Conservation (phyloP, 2,329 filamentous ascomycete species). For the Neofusicoccum kwambonambiense region DNA sequence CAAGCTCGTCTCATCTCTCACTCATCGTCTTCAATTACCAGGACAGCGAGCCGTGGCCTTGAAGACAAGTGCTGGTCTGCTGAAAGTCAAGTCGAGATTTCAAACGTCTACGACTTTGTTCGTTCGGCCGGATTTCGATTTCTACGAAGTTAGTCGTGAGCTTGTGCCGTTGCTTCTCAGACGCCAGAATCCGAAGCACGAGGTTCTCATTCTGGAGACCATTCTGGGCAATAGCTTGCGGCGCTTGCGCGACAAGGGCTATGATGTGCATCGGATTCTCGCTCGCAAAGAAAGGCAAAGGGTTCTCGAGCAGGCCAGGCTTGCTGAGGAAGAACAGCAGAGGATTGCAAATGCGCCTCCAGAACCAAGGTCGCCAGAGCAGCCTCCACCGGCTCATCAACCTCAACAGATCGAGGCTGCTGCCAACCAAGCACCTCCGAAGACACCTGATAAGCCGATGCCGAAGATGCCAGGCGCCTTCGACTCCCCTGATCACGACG, state of each 20-base stretch:
- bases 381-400: conserved; percentile 33
- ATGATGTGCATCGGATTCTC: conserved; percentile 94
- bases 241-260: conserved; percentile 80
- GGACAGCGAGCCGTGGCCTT: conserved; percentile 11
- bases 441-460: conserved; percentile 26
- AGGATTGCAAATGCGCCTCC: conserved; percentile 24
- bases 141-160: conserved; percentile 89
- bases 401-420: conserved; percentile 5
- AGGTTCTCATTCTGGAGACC: conserved; percentile 86
- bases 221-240: conserved; percentile 82
- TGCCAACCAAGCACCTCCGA: conserved; percentile 1
- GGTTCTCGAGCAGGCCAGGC: conserved; percentile 58
- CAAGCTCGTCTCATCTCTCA: conserved; percentile 73
- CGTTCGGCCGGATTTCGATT: conserved; percentile 72
- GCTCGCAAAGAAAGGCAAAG: conserved; percentile 79
- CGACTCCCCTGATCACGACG: conserved; percentile 31
- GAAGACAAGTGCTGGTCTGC: conserved; percentile 54
- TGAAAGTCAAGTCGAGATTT: conserved; percentile 65
- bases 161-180: conserved; percentile 77
- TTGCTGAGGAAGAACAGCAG: conserved; percentile 60
- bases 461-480: conserved; percentile 37
- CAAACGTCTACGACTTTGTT: conserved; percentile 79
- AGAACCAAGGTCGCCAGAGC: conserved; percentile 16
- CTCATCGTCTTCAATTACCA: conserved; percentile 29
- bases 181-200: conserved; percentile 75